Conservation (phyloP, 129 eudicot species). For the Silybum marianum region DNA sequence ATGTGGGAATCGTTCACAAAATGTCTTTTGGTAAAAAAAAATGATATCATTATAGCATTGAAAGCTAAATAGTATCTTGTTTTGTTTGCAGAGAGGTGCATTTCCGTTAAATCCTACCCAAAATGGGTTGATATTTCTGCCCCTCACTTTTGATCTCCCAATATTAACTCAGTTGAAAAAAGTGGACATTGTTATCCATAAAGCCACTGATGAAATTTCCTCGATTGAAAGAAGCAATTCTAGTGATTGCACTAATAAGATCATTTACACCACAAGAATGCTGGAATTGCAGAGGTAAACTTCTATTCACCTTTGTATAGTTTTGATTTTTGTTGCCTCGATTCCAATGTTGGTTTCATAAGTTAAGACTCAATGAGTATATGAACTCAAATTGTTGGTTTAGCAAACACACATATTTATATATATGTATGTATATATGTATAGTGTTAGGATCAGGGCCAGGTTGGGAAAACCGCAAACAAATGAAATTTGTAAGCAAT, state of each 20-base stretch:
- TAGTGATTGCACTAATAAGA: constrained; percentile 40
- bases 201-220: constrained; percentile 92
- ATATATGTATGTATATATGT: too few species aligned
- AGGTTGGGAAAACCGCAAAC: too few species aligned
- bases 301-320: not conserved
- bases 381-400: constrained; percentile 11
- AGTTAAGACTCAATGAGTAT: not conserved
- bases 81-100: constrained; percentile 85
- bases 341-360: not conserved
- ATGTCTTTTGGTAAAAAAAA: not conserved
- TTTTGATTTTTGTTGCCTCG: constrained; percentile 1
- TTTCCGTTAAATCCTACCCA: constrained; percentile 66
- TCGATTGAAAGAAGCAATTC: constrained; percentile 65
- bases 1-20: not conserved
- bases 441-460: too few species aligned
- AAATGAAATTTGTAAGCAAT: too few species aligned
- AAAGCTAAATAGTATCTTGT: constrained; percentile 18
- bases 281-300: constrained; percentile 76
- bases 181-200: constrained; percentile 79
- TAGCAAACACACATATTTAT: not conserved
- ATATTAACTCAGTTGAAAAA: constrained; percentile 62
- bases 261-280: constrained; percentile 69
- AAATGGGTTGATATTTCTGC: constrained; percentile 85
- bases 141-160: constrained; percentile 74
- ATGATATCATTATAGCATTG: not conserved